Evolutionary conservation across 345 rosid species (phyloP), one percentile per base, ranked within the genome.

Genomic region (Citrus hindsii): DNA sequence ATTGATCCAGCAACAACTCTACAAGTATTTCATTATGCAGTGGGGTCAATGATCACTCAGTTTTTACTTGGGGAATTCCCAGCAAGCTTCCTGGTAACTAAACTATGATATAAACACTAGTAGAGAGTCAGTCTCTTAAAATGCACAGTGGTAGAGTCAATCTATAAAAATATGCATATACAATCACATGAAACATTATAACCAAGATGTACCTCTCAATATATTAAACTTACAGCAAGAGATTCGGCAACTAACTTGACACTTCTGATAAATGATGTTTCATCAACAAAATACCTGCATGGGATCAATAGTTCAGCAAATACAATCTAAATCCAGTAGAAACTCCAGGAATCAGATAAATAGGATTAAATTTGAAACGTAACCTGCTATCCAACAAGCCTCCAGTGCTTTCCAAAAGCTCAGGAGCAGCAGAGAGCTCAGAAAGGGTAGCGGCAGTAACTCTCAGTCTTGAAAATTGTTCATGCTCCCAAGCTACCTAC

Each of bases 401-500:
- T 78, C 98, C 98, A 16, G 95, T 82, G 76, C 87, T 88, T 84
- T 89, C 92, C 33, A 94, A 82, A 63, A 91, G 82, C 85, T 92
- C 94, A 10, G 99, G 98, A 25, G 97, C 92, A 38, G 79, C 83
- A 5, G 95, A 83, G 81, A 91, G 92, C 83, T 83, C 91, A 22
- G 99, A 94, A 76, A 96, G 86, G 70, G 99, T 96, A 74, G 92
- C 99, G 67, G 99, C 97, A 64, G 98, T 96, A 73, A 96, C 92
- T 84, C 99, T 96, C 73, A 90, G 87, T 82, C 92, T 91, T 83
- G 98, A 96, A 86, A 96, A 94, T 65, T 96, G 98, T 87, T 96
- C 99, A 82, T 96, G 99, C 91, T 94, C 98, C 98, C 99, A 96
- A 86, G 99, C 98, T 90, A 96, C 98, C 98, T 96, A 88, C 84